Evolutionary conservation across 345 rosid genomes (phyloP), one percentile per base, ranked within the genome.

Genomic region (Chamaenerion angustifolium): DNA sequence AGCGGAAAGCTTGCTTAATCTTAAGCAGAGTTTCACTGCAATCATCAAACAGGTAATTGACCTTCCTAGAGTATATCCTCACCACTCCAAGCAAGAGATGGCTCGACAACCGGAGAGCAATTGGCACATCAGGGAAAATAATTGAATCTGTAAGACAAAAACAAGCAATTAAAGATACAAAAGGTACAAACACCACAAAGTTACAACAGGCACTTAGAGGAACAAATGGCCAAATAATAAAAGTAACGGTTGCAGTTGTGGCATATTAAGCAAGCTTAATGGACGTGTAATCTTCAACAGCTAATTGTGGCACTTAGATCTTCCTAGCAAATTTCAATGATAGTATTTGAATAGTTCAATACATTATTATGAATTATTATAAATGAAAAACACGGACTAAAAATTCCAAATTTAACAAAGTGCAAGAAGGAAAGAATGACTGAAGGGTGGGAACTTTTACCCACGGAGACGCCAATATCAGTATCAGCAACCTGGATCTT

Each of bases 401-500:
- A 9, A 57, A 42, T n/a, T 21, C 54, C 12, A 42, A 48, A 41
- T 13, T 7, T 15, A 17, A 13, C 49, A 21, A 13, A 19, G 23
- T n/a, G n/a, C n/a, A n/a, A 21, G 27, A 31, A 40, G 15, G 18
- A 52, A 42, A n/a, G n/a, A n/a, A n/a, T n/a, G 5, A 23, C 5
- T 23, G 4, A 45, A 16, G 11, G 8, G 12, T 3, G 18, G 15
- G 41, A 12, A 8, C 0, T 16, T 54, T 60, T 27, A 93, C 99
- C 99, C 45, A 93, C 99, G 45, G 99, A 93, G 70, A 80, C 79
- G 16, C 99, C 95, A 19, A 93, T 93, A 60, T 93, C 97, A n/a
- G 99, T 88, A 64, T 93, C 99, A 12, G 99, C 95, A 12, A 93
- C 99, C 75, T 93, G 99, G 61, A 85, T 93, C 83, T 93, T 93